Evolutionary conservation across 1,284 basidiomycete species (phyloP).

Genomic region (Tremellales sp.): DNA sequence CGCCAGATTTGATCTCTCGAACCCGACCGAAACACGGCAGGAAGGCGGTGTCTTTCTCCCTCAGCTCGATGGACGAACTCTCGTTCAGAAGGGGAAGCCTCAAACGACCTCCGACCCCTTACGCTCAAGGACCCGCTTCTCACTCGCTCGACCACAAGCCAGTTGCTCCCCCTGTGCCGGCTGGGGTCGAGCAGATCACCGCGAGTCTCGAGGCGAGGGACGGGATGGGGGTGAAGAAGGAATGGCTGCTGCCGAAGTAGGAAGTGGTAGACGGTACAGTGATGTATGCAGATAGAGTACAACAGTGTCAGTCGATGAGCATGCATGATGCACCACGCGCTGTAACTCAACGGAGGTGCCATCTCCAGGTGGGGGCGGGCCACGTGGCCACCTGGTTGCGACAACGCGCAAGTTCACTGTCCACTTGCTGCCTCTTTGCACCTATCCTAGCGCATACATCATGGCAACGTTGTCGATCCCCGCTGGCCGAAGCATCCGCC

Average conservation of each 20-base stretch:
- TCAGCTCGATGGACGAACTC: neutral
- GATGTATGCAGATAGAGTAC: too few relatives aligned
- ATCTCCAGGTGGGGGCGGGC: too few relatives aligned
- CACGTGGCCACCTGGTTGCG: too few relatives aligned
- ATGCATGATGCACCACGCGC: too few relatives aligned
- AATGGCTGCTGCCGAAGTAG: neutral
- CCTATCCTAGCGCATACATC: too few relatives aligned
- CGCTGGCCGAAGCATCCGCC: conserved; percentile 39
- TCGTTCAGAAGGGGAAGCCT: neutral
- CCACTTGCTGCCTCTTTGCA: too few relatives aligned
- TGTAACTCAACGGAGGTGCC: too few relatives aligned
- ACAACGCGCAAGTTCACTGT: too few relatives aligned
- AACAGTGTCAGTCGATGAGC: too few relatives aligned
- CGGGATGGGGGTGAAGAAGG: neutral
- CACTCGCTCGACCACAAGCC: neutral
- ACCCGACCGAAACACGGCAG: neutral
- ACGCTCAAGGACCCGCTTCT: neutral
- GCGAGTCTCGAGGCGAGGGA: neutral
- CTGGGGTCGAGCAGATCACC: neutral
- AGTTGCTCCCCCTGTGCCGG: neutral
- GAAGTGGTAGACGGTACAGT: too few relatives aligned
- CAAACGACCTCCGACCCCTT: neutral
- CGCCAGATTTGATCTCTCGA: neutral
- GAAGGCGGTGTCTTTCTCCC: neutral
- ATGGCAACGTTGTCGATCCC: too few relatives aligned